These are phyloP conservation scores for Podila verticillata DNA, from an alignment of 192 early-diverging fungal genomes.

Conservation along the genomic window DNA sequence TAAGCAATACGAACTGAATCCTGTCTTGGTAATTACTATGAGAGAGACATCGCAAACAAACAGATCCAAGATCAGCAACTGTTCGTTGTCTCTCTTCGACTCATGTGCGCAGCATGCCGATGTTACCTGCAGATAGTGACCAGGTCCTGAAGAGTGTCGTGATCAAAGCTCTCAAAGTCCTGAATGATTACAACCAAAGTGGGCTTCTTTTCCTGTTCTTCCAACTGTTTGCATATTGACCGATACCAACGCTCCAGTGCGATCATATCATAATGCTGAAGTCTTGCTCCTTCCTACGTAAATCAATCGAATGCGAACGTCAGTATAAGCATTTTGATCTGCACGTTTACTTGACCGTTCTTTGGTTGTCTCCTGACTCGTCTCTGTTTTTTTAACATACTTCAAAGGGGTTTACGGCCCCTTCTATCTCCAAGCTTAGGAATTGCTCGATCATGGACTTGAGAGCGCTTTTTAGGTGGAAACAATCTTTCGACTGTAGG, in stretches of 20 bases:
- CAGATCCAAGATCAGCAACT: slow-evolving; percentile 2
- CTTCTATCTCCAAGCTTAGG: slow-evolving; percentile 41
- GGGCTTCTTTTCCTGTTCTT: slow-evolving; percentile 3
- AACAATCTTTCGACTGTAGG: slow-evolving; percentile 77
- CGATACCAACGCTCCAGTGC: slow-evolving; percentile 75
- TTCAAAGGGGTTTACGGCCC: slow-evolving; percentile 45
- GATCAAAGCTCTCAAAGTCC: slow-evolving; percentile 88
- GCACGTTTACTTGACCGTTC: background rate
- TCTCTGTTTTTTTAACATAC: slow-evolving; percentile 24
- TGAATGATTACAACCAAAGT: slow-evolving; percentile 81
- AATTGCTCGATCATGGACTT: slow-evolving; percentile 79
- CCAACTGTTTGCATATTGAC: slow-evolving; percentile 19
- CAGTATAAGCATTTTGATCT: background rate
- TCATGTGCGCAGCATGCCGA: too few relatives aligned
- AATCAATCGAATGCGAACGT: background rate
- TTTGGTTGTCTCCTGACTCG: background rate
- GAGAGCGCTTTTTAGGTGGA: slow-evolving; percentile 66
- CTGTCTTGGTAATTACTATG: slow-evolving; percentile 68
- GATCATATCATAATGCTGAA: slow-evolving; percentile 72
- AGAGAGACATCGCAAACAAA: slow-evolving; percentile 38
- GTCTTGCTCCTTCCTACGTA: slow-evolving; percentile 33
- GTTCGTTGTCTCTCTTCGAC: slow-evolving; percentile 31
- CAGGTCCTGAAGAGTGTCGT: slow-evolving; percentile 76
- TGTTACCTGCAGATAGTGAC: slow-evolving; percentile 66
- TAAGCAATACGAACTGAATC: slow-evolving; percentile 81